phyloP scores from a whole-genome alignment of 805 yeast genomes.

The Lipomyces kockii region DNA sequence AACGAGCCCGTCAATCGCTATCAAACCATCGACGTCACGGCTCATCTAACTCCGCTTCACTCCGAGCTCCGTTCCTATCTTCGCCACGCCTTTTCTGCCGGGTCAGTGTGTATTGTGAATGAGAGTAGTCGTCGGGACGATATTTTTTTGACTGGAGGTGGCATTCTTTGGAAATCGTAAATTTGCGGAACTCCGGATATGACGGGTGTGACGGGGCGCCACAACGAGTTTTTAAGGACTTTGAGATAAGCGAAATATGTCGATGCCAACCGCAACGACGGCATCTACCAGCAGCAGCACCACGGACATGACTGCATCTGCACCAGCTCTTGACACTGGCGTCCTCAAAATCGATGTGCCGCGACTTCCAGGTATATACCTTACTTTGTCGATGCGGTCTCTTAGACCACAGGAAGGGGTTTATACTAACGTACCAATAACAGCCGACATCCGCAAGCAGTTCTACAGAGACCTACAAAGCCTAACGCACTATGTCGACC shows the following conservation, averaged over 20 bases:
- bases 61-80: too few species aligned
- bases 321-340: neutral
- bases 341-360: conserved; percentile 1
- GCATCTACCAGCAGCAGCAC: neutral
- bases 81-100: neutral
- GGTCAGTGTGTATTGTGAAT: neutral
- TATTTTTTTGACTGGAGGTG: too few species aligned
- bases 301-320: neutral
- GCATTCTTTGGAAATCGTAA: neutral
- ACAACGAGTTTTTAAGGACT: neutral
- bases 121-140: neutral
- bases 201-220: neutral
- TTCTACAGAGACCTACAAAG: conserved; percentile 31
- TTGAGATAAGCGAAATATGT: neutral
- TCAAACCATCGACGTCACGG: neutral
- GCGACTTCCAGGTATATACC: neutral
- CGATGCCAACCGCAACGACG: neutral
- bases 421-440: neutral
- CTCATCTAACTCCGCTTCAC: neutral
- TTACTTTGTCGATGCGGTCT: neutral
- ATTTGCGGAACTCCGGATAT: neutral
- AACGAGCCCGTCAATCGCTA: neutral
- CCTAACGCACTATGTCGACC: conserved; percentile 30
- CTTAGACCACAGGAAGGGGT: neutral
- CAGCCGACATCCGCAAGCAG: conserved; percentile 28